phyloP scores from a whole-genome alignment of 169 alveolate genomes.

The Miamiensis avidus region DNA sequence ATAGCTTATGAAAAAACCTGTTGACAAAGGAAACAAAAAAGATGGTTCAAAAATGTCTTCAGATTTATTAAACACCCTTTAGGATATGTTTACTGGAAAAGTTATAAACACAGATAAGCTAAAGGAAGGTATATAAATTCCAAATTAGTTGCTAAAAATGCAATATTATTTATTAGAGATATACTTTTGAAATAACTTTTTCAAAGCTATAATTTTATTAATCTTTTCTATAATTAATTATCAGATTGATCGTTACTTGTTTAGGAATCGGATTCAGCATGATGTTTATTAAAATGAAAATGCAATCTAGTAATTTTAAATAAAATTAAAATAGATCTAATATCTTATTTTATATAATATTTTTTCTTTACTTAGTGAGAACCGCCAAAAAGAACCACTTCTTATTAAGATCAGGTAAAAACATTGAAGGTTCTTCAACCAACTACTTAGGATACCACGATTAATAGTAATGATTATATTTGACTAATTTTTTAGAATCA shows the following conservation, averaged over 20 bases:
- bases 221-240: no score
- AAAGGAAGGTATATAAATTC: constrained; percentile 36
- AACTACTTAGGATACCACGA: constrained; percentile 58
- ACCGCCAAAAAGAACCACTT: constrained; percentile 24
- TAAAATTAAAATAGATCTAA: background rate
- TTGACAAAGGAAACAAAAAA: constrained; percentile 72
- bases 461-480: constrained; percentile 13
- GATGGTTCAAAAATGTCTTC: constrained; percentile 74
- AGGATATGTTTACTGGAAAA: constrained; percentile 74
- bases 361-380: constrained; percentile 5
- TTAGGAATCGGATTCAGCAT: constrained; percentile 36
- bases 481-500: background rate
- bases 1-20: constrained; percentile 52
- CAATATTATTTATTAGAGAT: no score
- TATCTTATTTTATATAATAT: background rate
- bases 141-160: no score
- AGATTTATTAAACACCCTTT: constrained; percentile 69
- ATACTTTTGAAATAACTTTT: no score
- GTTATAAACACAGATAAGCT: constrained; percentile 54
- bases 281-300: constrained; percentile 13
- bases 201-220: no score
- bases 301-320: background rate
- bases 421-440: constrained; percentile 49
- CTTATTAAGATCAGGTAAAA: constrained; percentile 36
- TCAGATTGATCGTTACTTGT: constrained; percentile 48